Percentiles rank a stretch among this genome's conserved stretches.
These are phyloP conservation scores for Lagenaria siceraria DNA, from an alignment of 306 rosid genomes.

Conservation along the genomic window DNA sequence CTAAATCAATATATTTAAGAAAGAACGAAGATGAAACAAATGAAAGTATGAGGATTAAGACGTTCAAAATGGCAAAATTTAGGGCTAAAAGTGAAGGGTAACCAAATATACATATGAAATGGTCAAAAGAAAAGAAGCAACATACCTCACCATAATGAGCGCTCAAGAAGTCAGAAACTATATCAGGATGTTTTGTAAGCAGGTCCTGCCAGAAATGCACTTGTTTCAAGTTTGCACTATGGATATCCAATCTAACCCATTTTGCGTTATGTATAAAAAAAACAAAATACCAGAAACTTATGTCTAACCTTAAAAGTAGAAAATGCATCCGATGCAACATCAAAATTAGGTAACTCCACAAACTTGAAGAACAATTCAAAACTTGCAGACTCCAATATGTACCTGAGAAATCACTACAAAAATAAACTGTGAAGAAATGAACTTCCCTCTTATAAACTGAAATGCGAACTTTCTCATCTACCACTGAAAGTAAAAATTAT, in stretches of 20 bases:
- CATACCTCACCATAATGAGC: constrained; percentile 70
- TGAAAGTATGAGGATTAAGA: neutral
- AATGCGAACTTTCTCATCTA: neutral
- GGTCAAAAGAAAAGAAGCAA: constrained; percentile 13
- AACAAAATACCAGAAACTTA: neutral
- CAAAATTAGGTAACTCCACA: constrained; percentile 84
- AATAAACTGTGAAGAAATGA: constrained; percentile 25
- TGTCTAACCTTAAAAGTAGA: constrained; percentile 81
- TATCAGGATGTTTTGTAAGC: constrained; percentile 59
- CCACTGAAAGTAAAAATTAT: too few species aligned
- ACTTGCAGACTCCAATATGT: constrained; percentile 86
- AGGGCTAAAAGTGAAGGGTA: neutral
- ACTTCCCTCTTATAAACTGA: constrained; percentile 13
- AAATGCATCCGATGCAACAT: constrained; percentile 91
- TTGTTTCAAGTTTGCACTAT: neutral
- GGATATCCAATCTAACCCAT: neutral
- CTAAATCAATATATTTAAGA: neutral
- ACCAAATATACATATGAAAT: neutral
- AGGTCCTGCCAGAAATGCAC: constrained; percentile 57
- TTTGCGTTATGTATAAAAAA: neutral
- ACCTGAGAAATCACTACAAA: constrained; percentile 51
- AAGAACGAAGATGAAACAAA: neutral
- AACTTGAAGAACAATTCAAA: constrained; percentile 85
- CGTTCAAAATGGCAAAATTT: neutral
- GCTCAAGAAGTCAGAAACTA: constrained; percentile 69